A percentile compares a stretch with the other conserved stretches of the same genome.
Conservation (phyloP, 441 rosid genomes). For the Erodium trifolium region DNA sequence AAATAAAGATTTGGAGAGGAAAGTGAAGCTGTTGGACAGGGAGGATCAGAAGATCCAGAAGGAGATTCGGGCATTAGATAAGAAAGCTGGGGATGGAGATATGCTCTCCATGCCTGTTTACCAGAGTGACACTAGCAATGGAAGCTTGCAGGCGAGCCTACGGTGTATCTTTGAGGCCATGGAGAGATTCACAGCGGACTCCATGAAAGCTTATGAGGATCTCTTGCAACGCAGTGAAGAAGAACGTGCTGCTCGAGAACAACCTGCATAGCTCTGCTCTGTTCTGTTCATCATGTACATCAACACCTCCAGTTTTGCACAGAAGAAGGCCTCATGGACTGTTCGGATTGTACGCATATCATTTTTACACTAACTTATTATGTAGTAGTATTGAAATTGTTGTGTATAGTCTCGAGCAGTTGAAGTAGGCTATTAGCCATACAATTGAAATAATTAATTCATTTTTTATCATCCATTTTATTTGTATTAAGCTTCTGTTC, state of each 20-base stretch:
- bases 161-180: conserved; percentile 70
- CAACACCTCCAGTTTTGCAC: background rate
- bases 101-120: conserved; percentile 37
- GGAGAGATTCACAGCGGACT: conserved; percentile 67
- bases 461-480: background rate
- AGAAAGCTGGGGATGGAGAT: conserved; percentile 51
- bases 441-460: background rate
- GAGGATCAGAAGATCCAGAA: conserved; percentile 79
- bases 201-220: conserved; percentile 62
- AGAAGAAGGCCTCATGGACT: background rate
- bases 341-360: no score
- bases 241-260: conserved; percentile 37
- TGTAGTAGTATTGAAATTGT: background rate
- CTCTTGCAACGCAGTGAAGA: conserved; percentile 64
- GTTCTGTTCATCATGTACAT: background rate
- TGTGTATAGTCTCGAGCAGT: background rate
- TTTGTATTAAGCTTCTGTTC: no score
- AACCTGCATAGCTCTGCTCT: conserved; percentile 11
- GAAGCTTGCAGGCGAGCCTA: conserved; percentile 57
- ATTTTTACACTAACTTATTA: background rate
- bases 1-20: conserved; percentile 56
- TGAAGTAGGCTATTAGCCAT: background rate
- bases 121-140: conserved; percentile 56
- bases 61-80: conserved; percentile 71
- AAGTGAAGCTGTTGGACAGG: conserved; percentile 48